A percentile compares a stretch with the other conserved stretches of the same genome.
Conservation (phyloP, 2,329 filamentous ascomycete species). For the Ophiocordyceps camponoti-leonardi region DNA sequence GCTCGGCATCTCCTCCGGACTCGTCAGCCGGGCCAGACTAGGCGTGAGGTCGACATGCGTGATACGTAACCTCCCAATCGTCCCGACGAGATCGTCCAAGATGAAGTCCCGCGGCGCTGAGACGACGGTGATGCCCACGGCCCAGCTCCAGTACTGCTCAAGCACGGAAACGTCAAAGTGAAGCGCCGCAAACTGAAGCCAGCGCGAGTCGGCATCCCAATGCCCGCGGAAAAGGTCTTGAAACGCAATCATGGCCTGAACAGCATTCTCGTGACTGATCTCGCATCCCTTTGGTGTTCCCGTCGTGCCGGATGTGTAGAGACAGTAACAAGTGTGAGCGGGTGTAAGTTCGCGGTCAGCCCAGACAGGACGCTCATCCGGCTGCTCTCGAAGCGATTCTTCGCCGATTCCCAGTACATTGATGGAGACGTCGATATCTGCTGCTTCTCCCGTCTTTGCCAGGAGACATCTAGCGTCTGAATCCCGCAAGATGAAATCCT, state of each 20-base stretch:
- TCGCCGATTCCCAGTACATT: constrained; percentile 17
- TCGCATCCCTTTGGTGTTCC: constrained; percentile 78
- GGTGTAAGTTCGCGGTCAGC: background rate
- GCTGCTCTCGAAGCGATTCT: constrained; percentile 9
- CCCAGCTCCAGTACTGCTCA: constrained; percentile 94
- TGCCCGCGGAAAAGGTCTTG: constrained; percentile 58
- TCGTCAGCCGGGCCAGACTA: constrained; percentile 62
- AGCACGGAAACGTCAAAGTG: constrained; percentile 90
- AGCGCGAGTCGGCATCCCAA: constrained; percentile 58
- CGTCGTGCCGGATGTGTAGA: constrained; percentile 80
- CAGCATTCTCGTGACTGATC: constrained; percentile 73
- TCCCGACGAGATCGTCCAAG: constrained; percentile 61
- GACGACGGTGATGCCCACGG: constrained; percentile 69
- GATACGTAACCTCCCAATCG: constrained; percentile 55
- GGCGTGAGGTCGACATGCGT: constrained; percentile 89
- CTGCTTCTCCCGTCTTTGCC: constrained; percentile 20
- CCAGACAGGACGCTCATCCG: background rate
- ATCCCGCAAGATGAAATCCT: constrained; percentile 62
- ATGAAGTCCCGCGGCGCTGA: constrained; percentile 71
- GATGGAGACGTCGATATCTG: constrained; percentile 17
- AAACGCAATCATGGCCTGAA: constrained; percentile 82
- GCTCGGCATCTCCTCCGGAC: constrained; percentile 64
- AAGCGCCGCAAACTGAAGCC: constrained; percentile 85
- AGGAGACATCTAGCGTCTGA: constrained; percentile 49
- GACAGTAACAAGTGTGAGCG: constrained; percentile 53